phyloP scores from a whole-genome alignment of 306 rosid genomes.

The Dalbergia cultrata region DNA sequence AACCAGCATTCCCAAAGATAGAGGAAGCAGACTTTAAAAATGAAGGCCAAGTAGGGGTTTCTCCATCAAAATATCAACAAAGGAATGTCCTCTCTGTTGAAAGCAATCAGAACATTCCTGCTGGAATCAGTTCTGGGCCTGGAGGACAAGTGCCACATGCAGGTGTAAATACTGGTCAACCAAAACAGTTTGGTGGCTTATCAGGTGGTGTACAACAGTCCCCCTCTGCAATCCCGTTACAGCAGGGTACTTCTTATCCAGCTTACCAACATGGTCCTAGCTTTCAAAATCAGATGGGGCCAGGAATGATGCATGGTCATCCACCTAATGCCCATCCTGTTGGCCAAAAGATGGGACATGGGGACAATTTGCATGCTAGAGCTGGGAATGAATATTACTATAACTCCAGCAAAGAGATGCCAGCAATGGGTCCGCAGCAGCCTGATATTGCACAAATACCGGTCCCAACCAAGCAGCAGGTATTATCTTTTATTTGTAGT shows the following conservation, averaged over 20 bases:
- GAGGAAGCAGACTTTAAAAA: slow-evolving; percentile 77
- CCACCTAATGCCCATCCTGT: slow-evolving; percentile 68
- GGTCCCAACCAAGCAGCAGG: slow-evolving; percentile 78
- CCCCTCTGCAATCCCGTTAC: slow-evolving; percentile 65
- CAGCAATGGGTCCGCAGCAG: slow-evolving; percentile 66
- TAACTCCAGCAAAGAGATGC: slow-evolving; percentile 70
- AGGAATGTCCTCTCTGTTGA: slow-evolving; percentile 63
- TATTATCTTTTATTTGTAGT: slow-evolving; percentile 26
- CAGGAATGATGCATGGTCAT: slow-evolving; percentile 69
- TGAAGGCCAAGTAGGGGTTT: slow-evolving; percentile 75
- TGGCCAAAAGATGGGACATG: slow-evolving; percentile 67
- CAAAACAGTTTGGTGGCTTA: slow-evolving; percentile 67
- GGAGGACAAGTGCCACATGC: slow-evolving; percentile 65
- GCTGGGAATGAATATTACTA: slow-evolving; percentile 73
- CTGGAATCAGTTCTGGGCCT: slow-evolving; percentile 61
- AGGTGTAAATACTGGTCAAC: slow-evolving; percentile 69
- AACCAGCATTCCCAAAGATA: slow-evolving; percentile 50
- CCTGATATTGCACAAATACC: slow-evolving; percentile 81
- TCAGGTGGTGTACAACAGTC: slow-evolving; percentile 66
- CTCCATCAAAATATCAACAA: slow-evolving; percentile 82
- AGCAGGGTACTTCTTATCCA: slow-evolving; percentile 69
- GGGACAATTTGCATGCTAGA: slow-evolving; percentile 65
- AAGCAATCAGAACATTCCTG: slow-evolving; percentile 61
- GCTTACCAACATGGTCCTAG: slow-evolving; percentile 71
- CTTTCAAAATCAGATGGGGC: slow-evolving; percentile 75